These are phyloP conservation scores for Pelargonium australe DNA, from an alignment of 441 rosid genomes.

Conservation along the genomic window DNA sequence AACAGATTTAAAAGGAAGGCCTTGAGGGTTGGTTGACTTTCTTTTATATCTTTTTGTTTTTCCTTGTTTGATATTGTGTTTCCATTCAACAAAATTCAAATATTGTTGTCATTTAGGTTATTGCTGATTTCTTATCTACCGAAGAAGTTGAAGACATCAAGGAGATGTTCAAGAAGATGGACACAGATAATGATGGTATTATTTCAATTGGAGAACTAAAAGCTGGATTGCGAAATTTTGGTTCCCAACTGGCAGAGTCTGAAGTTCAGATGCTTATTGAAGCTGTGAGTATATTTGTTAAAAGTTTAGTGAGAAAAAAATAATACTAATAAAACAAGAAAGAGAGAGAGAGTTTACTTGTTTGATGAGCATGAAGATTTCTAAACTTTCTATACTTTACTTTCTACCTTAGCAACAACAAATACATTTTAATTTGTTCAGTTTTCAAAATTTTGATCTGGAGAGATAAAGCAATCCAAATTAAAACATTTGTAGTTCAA, in stretches of 20 bases:
- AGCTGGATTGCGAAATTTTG: conserved; percentile 64
- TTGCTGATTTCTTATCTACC: conserved; percentile 83
- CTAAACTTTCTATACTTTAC: too few relatives aligned
- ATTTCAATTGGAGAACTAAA: conserved; percentile 81
- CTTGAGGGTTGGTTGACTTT: conserved; percentile 60
- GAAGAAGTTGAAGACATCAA: conserved; percentile 93
- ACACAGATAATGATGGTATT: conserved; percentile 74
- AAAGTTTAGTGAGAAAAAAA: too few relatives aligned
- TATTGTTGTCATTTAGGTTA: conserved; percentile 46
- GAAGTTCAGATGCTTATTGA: conserved; percentile 95
- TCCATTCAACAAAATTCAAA: conserved; percentile 19
- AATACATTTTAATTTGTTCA: too few relatives aligned
- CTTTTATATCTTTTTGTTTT: conserved; percentile 9
- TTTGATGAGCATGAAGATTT: too few relatives aligned
- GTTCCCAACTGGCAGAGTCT: conserved; percentile 82
- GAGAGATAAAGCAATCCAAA: too few relatives aligned
- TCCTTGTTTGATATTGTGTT: neutral
- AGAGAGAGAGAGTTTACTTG: too few relatives aligned
- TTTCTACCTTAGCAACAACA: too few relatives aligned
- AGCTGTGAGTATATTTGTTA: conserved; percentile 57
- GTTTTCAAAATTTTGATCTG: too few relatives aligned
- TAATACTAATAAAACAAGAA: too few relatives aligned
- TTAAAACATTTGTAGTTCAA: too few relatives aligned
- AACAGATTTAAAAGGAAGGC: conserved; percentile 99
- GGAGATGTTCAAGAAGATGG: conserved; percentile 90